Conservation (phyloP, 495 filamentous ascomycete genomes). For the Penicillium soppii region DNA sequence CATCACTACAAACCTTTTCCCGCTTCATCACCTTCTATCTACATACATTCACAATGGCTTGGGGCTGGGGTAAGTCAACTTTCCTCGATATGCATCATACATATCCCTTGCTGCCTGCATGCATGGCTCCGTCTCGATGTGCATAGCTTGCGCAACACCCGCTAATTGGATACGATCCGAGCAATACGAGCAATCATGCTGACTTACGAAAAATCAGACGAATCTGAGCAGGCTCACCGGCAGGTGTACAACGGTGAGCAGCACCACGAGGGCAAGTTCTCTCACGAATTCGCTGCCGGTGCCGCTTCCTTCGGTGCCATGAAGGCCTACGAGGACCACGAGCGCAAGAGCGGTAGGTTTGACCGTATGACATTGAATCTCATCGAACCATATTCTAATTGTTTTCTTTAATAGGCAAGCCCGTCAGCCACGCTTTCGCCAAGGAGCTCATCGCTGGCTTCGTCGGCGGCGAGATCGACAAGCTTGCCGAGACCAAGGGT, state of each 20-base stretch:
- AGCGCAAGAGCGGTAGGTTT: conserved; percentile 65
- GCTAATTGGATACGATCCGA: background rate
- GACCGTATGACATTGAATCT: background rate
- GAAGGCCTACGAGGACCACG: conserved; percentile 75
- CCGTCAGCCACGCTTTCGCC: conserved; percentile 69
- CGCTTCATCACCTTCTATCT: conserved; percentile 3
- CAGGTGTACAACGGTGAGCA: conserved; percentile 54
- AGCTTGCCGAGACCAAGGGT: conserved; percentile 76
- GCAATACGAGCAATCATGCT: background rate
- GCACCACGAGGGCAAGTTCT: conserved; percentile 59
- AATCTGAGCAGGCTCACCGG: conserved; percentile 56
- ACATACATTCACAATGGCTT: conserved; percentile 32
- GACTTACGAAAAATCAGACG: conserved; percentile 28
- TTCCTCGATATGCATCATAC: background rate
- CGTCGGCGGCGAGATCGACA: conserved; percentile 74
- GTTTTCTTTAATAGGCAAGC: conserved; percentile 52
- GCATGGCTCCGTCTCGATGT: conserved; percentile 5
- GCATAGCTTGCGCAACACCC: conserved; percentile 1
- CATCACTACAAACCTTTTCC: conserved; percentile 8
- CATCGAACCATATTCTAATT: conserved; percentile 1
- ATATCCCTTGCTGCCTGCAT: background rate
- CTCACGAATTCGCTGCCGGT: conserved; percentile 73
- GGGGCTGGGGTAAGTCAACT: conserved; percentile 35
- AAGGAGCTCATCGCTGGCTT: conserved; percentile 74
- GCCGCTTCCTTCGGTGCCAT: conserved; percentile 78